Evolutionary conservation across 2,329 filamentous ascomycete species (phyloP), one percentile per base, ranked within the genome.

Genomic region (Pseudogymnoascus sp.): DNA sequence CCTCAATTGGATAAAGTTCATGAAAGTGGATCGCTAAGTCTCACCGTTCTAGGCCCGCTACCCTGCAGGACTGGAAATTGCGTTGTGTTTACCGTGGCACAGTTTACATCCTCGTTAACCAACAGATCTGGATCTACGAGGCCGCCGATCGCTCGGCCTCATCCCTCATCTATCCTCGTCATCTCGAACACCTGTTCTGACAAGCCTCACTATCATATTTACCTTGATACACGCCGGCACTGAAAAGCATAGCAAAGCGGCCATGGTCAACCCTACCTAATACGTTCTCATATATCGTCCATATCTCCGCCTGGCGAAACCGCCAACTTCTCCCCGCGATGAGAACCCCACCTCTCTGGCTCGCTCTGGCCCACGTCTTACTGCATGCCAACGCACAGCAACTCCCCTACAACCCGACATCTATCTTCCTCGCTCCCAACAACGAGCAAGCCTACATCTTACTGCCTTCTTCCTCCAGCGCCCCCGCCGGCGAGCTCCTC

Each of bases 361-460:
- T 58, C 20, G 18, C 33, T 7, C n/a, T 58, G 57, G 57, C 57
- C 18, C 33, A 36, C 33, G 57, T 30, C 36, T 36, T 36, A 22
- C 20, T 58, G 8, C 20, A 39, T 58, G 18, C 36, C 33, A 58
- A 39, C 36, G 77, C 79, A 59, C 76, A 79, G 67, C 73, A 72
- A 57, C 80, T 91, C 59, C 91, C 90, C 25, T 96, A 95, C 76
- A 86, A 86, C 61, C 88, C 90, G 2, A 91, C 91, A 0, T 85
- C 83, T 30, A 81, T 95, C 59, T 81, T 93, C 62, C 79, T 85
- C 50, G 73, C 75, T 14, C 78, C 81, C 6, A 70, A 74, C 62
- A 75, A 76, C 60, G 72, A 74, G 63, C 78, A 83, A 16, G 85
- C 86, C 63, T 96, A 94, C 73, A 79, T 93, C 65, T 86, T 96